These are phyloP conservation scores for Juglanconis oblonga DNA, from an alignment of 2,329 filamentous ascomycete genomes.

Conservation along the genomic window DNA sequence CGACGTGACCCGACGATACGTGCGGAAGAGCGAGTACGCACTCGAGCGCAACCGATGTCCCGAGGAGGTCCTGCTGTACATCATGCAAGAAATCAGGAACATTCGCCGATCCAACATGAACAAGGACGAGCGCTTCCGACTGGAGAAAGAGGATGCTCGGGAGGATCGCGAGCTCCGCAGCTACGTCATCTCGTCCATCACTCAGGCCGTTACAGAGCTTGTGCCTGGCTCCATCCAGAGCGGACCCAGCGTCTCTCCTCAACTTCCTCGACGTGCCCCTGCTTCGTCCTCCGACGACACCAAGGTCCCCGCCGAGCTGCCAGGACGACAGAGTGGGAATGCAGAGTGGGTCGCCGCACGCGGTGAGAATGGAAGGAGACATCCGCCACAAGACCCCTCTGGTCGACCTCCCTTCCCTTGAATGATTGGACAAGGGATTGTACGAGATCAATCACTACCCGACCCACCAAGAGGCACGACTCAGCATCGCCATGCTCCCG, in stretches of 20 bases:
- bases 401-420: slow-evolving; percentile 18
- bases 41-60: slow-evolving; percentile 75
- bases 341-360: slow-evolving; percentile 35
- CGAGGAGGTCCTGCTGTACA: slow-evolving; percentile 86
- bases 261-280: slow-evolving; percentile 21
- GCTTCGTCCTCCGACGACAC: slow-evolving; percentile 44
- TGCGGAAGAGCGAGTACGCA: slow-evolving; percentile 70
- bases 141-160: slow-evolving; percentile 75
- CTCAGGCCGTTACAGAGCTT: slow-evolving; percentile 68
- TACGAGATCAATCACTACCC: neutral
- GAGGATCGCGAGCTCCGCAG: slow-evolving; percentile 74
- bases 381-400: slow-evolving; percentile 23
- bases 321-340: slow-evolving; percentile 37
- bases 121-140: slow-evolving; percentile 78
- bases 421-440: neutral
- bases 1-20: slow-evolving; percentile 64
- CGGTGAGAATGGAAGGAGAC: slow-evolving; percentile 29
- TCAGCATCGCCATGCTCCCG: neutral
- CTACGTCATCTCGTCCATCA: slow-evolving; percentile 71
- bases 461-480: neutral
- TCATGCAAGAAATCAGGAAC: slow-evolving; percentile 86
- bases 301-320: slow-evolving; percentile 60
- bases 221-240: slow-evolving; percentile 44
- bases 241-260: slow-evolving; percentile 23
- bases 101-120: slow-evolving; percentile 79